A percentile compares a stretch with the other conserved stretches of the same genome.
These are phyloP conservation scores for Schizochytrium sp. DNA, from an alignment of 108 stramenopile species.

Conservation along the genomic window DNA sequence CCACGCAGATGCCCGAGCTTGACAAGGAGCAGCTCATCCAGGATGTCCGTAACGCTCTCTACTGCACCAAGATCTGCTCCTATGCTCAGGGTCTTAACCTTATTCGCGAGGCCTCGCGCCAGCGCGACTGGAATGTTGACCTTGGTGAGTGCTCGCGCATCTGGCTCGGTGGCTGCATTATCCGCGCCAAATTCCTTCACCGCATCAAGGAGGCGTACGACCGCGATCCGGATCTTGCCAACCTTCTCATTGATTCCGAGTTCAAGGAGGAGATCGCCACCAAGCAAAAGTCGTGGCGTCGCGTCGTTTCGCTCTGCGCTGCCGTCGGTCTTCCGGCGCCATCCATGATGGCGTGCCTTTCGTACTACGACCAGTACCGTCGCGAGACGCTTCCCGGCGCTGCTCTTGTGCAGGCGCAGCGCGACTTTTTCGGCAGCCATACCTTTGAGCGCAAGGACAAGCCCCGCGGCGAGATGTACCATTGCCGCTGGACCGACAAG, in stretches of 20 bases:
- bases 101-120: constrained; percentile 73
- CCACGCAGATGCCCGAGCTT: constrained; percentile 63
- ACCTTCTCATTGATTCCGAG: constrained; percentile 81
- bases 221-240: constrained; percentile 60
- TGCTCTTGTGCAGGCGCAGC: constrained; percentile 89
- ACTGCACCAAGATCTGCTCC: constrained; percentile 88
- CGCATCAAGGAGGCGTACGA: constrained; percentile 80
- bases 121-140: constrained; percentile 79
- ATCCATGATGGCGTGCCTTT: constrained; percentile 71
- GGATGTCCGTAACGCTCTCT: constrained; percentile 81
- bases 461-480: constrained; percentile 16
- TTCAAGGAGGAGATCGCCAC: constrained; percentile 68
- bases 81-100: constrained; percentile 92
- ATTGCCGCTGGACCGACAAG: neutral
- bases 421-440: constrained; percentile 99
- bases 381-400: constrained; percentile 68
- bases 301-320: constrained; percentile 78
- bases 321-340: constrained; percentile 80
- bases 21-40: constrained; percentile 76
- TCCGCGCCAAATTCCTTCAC: constrained; percentile 79
- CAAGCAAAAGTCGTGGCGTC: constrained; percentile 76
- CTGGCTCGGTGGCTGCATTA: constrained; percentile 99
- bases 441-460: constrained; percentile 70
- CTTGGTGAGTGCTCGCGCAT: constrained; percentile 81
- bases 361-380: constrained; percentile 91